Conservation (phyloP, 495 filamentous ascomycete genomes). For the Penicillium pancosmium region DNA sequence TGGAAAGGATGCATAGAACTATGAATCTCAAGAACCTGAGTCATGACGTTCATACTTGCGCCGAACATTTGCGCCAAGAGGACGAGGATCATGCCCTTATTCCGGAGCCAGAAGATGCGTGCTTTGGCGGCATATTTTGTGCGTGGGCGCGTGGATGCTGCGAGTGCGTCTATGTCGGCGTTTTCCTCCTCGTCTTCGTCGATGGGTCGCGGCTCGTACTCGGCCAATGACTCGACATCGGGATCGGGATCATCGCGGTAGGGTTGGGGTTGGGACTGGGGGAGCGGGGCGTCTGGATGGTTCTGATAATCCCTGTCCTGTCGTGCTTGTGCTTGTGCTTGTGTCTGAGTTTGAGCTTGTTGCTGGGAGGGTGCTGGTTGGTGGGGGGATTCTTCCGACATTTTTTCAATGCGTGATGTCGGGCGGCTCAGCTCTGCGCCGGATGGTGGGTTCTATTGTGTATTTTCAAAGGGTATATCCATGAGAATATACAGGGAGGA, state of each 20-base stretch:
- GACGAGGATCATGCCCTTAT: slow-evolving; percentile 76
- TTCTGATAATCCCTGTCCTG: slow-evolving; percentile 12
- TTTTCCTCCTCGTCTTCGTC: slow-evolving; percentile 16
- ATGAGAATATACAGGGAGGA: neutral
- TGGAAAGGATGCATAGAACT: slow-evolving; percentile 83
- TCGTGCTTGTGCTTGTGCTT: slow-evolving; percentile 6
- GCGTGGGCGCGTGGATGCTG: slow-evolving; percentile 15
- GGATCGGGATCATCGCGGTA: slow-evolving; percentile 21
- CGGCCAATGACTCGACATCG: slow-evolving; percentile 10
- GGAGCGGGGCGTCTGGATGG: slow-evolving; percentile 31
- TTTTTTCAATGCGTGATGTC: neutral
- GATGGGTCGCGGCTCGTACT: slow-evolving; percentile 27
- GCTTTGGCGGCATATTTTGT: slow-evolving; percentile 30
- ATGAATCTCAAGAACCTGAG: slow-evolving; percentile 75
- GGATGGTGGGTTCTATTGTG: neutral
- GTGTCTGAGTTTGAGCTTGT: neutral
- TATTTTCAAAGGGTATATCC: neutral
- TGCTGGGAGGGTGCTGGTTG: neutral
- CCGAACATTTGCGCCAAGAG: slow-evolving; percentile 81
- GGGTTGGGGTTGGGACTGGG: neutral
- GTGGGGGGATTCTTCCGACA: neutral
- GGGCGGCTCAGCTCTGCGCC: too few relatives aligned
- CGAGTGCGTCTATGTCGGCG: neutral
- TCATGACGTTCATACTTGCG: slow-evolving; percentile 83
- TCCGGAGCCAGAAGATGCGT: slow-evolving; percentile 50